A percentile compares a stretch with the other conserved stretches of the same genome.
Conservation (phyloP, 2,329 filamentous ascomycete genomes). For the Pseudogymnoascus sp. region DNA sequence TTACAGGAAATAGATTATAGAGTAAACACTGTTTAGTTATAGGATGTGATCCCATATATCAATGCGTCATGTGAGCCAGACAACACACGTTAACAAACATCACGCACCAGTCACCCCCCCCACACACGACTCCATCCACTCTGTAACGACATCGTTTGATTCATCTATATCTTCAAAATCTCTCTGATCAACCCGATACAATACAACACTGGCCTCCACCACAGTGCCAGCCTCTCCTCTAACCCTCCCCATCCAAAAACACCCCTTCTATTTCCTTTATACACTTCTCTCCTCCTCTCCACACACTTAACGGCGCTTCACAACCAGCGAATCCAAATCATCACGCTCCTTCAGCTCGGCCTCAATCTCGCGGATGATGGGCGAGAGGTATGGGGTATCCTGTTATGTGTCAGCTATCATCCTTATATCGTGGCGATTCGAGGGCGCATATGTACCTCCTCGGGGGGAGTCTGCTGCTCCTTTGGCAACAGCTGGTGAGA, state of each 20-base stretch:
- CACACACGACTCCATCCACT: not conserved
- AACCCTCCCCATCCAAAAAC: not conserved
- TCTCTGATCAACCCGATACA: conserved; percentile 2
- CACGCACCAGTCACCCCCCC: not conserved
- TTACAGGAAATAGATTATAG: not conserved
- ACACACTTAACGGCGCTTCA: conserved; percentile 34
- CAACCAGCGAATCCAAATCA: conserved; percentile 61
- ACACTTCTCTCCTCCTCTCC: not conserved
- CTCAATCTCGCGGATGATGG: conserved; percentile 64
- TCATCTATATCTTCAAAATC: not conserved
- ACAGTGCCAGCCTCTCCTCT: not conserved
- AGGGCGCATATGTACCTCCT: conserved; percentile 47
- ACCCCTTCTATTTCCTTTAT: not conserved
- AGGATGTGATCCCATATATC: not conserved
- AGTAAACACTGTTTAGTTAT: not conserved
- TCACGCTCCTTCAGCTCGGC: conserved; percentile 59
- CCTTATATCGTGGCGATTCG: not conserved
- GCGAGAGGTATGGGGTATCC: conserved; percentile 61
- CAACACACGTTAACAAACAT: not conserved
- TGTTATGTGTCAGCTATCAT: conserved; percentile 31
- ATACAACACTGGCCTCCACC: not conserved
- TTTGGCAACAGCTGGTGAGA: conserved; percentile 60
- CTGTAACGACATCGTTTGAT: conserved; percentile 5
- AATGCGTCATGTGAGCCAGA: not conserved
- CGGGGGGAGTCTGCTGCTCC: conserved; percentile 59